A percentile compares a stretch with the other conserved stretches of the same genome.
Conservation (phyloP, 2,329 filamentous ascomycete genomes). For the Sporothrix curviconia region DNA sequence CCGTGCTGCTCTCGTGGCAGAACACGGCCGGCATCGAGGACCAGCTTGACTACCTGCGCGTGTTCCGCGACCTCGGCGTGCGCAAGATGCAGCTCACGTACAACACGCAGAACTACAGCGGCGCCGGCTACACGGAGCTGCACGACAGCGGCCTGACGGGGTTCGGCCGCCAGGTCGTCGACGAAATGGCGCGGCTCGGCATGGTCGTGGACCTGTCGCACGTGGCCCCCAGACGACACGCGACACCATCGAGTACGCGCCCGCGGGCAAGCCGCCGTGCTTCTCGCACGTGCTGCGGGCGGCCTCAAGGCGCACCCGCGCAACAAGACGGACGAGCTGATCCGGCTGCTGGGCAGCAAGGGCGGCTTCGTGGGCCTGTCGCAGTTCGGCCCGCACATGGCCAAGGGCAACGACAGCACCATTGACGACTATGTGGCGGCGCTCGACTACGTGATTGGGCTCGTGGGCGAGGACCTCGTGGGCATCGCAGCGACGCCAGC, state of each 20-base stretch:
- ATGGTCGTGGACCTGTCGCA: constrained; percentile 33
- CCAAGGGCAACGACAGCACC: constrained; percentile 34
- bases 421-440: constrained; percentile 37
- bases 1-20: constrained; percentile 34
- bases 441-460: constrained; percentile 31
- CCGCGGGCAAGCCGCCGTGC: constrained; percentile 30
- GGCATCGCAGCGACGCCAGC: constrained; percentile 33
- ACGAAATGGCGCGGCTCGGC: constrained; percentile 30
- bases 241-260: constrained; percentile 31
- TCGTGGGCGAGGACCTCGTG: constrained; percentile 32
- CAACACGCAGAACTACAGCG: constrained; percentile 37
- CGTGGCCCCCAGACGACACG: constrained; percentile 29
- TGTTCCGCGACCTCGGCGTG: constrained; percentile 35
- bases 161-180: constrained; percentile 29
- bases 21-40: constrained; percentile 37
- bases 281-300: constrained; percentile 32
- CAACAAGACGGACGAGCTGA: constrained; percentile 33
- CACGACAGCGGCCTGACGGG: constrained; percentile 32
- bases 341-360: constrained; percentile 30
- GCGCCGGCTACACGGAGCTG: constrained; percentile 33
- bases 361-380: constrained; percentile 34
- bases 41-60: constrained; percentile 31
- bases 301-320: constrained; percentile 32
- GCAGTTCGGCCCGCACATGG: constrained; percentile 35
- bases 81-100: constrained; percentile 38